phyloP scores from a whole-genome alignment of 805 yeast species.

The Zygosaccharomyces gambellarensis region DNA sequence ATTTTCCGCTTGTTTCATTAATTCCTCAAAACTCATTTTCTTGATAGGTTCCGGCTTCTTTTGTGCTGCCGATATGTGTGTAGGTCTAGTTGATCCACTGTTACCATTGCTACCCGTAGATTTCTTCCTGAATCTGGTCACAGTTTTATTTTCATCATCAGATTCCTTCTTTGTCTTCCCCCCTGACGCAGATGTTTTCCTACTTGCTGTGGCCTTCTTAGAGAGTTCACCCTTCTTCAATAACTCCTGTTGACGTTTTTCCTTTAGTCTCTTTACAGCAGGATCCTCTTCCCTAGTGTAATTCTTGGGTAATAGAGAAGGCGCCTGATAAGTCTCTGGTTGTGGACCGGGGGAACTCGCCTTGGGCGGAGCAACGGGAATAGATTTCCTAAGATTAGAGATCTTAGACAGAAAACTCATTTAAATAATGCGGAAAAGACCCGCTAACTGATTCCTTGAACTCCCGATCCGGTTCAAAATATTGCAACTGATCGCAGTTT shows the following conservation, averaged over 20 bases:
- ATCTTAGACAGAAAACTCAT: conserved; percentile 35
- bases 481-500: neutral
- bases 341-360: conserved; percentile 5
- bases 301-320: conserved; percentile 25
- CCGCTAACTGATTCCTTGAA: neutral
- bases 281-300: conserved; percentile 50
- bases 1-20: conserved; percentile 53
- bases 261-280: conserved; percentile 65
- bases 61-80: neutral
- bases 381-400: conserved; percentile 25
- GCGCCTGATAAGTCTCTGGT: conserved; percentile 9
- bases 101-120: neutral
- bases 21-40: conserved; percentile 49
- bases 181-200: conserved; percentile 2
- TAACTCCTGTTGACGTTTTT: conserved; percentile 54
- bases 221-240: conserved; percentile 39
- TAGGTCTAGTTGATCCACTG: neutral
- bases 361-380: conserved; percentile 8
- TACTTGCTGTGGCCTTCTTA: conserved; percentile 22
- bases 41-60: conserved; percentile 30
- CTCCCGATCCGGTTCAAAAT: neutral
- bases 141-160: conserved; percentile 14
- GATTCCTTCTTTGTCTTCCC: conserved; percentile 13
- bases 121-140: conserved; percentile 24
- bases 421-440: neutral